Evolutionary conservation across 2,329 filamentous ascomycete genomes (phyloP), one percentile per base, ranked within the genome.

Genomic region (Exutisphaerella laricina): DNA sequence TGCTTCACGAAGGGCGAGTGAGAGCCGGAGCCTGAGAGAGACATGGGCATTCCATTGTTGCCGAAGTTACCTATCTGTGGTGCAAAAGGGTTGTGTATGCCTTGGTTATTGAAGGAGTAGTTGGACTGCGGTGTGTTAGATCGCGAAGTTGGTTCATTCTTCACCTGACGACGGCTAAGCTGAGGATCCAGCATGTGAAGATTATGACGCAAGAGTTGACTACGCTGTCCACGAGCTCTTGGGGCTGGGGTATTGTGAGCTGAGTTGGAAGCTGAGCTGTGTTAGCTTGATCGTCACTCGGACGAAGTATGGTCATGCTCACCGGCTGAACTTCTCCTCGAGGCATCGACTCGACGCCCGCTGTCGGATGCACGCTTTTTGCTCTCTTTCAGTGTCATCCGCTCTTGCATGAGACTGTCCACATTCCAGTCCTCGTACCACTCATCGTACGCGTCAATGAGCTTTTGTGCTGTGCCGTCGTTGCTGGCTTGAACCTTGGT

Each of bases 341-440:
- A 39, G 17, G 21, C 23, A 31, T 51, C 46, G 26, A 39, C 41
- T 7, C 6, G 6, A 21, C 50, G 42, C 20, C 57, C 49, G 25
- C 53, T 40, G 30, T 39, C 42, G 6, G 41, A 49, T 12, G 42
- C 43, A 38, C 41, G 47, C 50, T 58, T 88, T 58, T 75, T 26
- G 23, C 23, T 72, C 58, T 88, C 82, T 63, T 92, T 94, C 45
- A 81, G 75, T 37, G 74, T 77, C 72, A 94, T 80, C 17, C 90
- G 78, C 47, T 90, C 83, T 3, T 85, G 80, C 55, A 96, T 78
- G 44, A 94, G 70, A 36, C 72, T 71, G 49, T 85, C 80, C 43
- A 96, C 78, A 22, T 77, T 75, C 66, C 88, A 78, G 20, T 74
- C 69, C 12, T 75, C 71, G 59, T 89, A 94, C 90, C 90, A 96